Evolutionary conservation across 2,329 filamentous ascomycete genomes (phyloP).

Genomic region (Hypoxylon sp.): DNA sequence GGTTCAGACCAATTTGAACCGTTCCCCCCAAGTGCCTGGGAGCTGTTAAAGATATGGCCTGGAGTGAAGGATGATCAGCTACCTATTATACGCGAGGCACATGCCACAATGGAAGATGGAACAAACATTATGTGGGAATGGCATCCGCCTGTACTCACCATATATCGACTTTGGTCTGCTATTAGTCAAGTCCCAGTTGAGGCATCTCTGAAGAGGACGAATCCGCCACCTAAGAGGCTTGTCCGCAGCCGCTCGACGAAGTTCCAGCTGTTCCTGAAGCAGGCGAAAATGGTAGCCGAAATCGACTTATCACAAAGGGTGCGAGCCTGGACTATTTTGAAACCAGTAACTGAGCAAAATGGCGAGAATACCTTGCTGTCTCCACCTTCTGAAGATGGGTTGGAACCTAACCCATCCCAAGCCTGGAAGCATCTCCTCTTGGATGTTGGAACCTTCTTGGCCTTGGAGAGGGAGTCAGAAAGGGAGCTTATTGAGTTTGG

Average conservation of each 20-base stretch:
- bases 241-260: conserved; percentile 78
- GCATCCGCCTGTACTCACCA: conserved; percentile 84
- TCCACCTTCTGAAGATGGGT: conserved; percentile 43
- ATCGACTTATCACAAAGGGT: conserved; percentile 81
- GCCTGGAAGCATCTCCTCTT: conserved; percentile 66
- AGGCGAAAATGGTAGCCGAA: conserved; percentile 76
- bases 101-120: conserved; percentile 74
- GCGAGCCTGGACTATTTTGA: conserved; percentile 77
- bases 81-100: conserved; percentile 80
- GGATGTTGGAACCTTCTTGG: conserved; percentile 72
- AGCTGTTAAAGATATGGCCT: conserved; percentile 85
- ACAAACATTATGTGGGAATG: conserved; percentile 84
- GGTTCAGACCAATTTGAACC: conserved; percentile 80
- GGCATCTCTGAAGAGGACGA: conserved; percentile 71
- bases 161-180: conserved; percentile 81
- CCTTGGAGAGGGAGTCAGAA: conserved; percentile 72
- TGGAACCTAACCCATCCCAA: conserved; percentile 43
- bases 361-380: conserved; percentile 56
- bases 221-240: conserved; percentile 73
- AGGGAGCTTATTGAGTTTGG: conserved; percentile 72
- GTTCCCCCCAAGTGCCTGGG: conserved; percentile 84
- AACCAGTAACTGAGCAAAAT: conserved; percentile 56
- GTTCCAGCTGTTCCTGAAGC: conserved; percentile 80
- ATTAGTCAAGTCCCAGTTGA: conserved; percentile 68
- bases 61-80: conserved; percentile 77